Evolutionary conservation across 192 early-diverging fungal genomes (phyloP), one percentile per base, ranked within the genome.

Genomic region (Coemansia sp.): DNA sequence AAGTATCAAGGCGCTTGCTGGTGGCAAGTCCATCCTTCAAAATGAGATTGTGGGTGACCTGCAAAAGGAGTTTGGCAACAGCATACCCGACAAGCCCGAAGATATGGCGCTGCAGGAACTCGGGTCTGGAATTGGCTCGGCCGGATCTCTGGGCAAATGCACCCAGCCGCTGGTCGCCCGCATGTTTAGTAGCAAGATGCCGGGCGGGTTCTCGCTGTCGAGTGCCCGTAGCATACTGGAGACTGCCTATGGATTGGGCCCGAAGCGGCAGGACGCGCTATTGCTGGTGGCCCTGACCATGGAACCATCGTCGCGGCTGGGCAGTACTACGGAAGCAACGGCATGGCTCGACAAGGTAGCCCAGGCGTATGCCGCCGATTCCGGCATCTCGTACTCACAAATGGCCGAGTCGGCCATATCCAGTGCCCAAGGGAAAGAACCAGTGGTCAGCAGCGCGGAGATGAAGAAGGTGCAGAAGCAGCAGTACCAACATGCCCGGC

Each of bases 41-140:
- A 97, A 97, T 76, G 94, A 97, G 55, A 91, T 97, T 33, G 76
- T 97, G 41, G 94, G 94, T 63, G 91, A 94, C 64, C 67, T 97
- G 31, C 87, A 85, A 43, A 91, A 89, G 54, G 94, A 97, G 67
- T 92, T 97, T 76, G 82, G 83, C 51, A 80, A 70, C 44, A 81
- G 75, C 47, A 78, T 90, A 36, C 87, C 91, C 26, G 91, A 93
- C 59, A 92, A 91, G 72, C 81, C 87, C 44, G 94, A 97, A 56
- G 90, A 97, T 55, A 70, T 85, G 31, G 82, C 37, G 29, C 67
- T 96, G 45, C 78, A 77, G 25, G 93, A 93, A 48, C 80, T 93
- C 11, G 83, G 79, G 20, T 60, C 79, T 13, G 68, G 80, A 10
- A 57, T 96, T 29, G 78, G 78, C 33, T 51, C 62, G 30, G 73